These are phyloP conservation scores for Syzygium grande DNA, from an alignment of 345 rosid genomes.

Conservation along the genomic window DNA sequence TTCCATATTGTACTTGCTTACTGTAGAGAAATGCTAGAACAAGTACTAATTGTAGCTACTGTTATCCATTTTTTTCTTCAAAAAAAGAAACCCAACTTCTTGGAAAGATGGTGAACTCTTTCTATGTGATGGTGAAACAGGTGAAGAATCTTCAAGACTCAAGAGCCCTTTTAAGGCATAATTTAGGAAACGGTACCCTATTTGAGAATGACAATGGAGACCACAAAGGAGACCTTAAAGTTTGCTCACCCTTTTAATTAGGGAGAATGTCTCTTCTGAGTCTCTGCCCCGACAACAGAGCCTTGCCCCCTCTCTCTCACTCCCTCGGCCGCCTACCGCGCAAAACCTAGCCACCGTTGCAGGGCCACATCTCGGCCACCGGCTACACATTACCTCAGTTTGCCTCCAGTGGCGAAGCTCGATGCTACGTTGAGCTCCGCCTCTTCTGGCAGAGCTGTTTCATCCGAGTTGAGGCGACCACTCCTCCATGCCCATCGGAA, in stretches of 20 bases:
- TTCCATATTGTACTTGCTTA: background rate
- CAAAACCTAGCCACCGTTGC: background rate
- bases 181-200: conserved; percentile 37
- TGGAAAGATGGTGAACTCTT: background rate
- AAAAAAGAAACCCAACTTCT: conserved; percentile 12
- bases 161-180: conserved; percentile 13
- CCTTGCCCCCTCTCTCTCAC: too few species aligned
- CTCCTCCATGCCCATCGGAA: background rate
- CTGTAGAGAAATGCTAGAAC: background rate
- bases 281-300: background rate
- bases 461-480: background rate
- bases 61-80: background rate
- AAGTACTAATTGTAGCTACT: conserved; percentile 4
- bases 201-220: conserved; percentile 38
- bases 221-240: conserved; percentile 13
- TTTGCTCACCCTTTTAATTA: conserved; percentile 11
- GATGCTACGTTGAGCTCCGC: background rate
- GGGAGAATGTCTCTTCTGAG: conserved; percentile 18
- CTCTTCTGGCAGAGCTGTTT: background rate
- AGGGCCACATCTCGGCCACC: background rate
- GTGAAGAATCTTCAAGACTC: conserved; percentile 6
- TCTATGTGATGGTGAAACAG: conserved; percentile 11
- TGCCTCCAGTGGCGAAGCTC: background rate
- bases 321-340: too few species aligned
- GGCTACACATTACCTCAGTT: background rate